Percentiles rank a stretch among this genome's conserved stretches.
phyloP scores from a whole-genome alignment of 2,329 filamentous ascomycete genomes.

The Pyricularia sp. region DNA sequence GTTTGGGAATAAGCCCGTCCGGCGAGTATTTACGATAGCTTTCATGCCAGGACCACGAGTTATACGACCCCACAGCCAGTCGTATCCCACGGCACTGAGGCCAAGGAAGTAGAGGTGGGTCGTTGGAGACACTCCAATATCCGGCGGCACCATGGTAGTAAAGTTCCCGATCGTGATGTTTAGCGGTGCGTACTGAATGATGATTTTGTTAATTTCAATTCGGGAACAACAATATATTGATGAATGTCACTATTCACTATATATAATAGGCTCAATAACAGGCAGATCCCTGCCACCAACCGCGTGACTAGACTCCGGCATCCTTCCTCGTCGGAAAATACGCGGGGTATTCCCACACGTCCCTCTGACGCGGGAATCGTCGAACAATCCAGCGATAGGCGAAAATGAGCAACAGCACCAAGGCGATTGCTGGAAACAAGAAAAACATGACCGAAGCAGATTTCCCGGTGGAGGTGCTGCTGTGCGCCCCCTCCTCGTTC shows the following conservation, averaged over 20 bases:
- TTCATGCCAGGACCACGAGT: background rate
- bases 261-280: background rate
- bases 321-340: background rate
- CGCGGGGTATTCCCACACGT: background rate
- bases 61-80: background rate
- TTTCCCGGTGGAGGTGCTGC: background rate
- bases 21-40: no score
- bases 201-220: background rate
- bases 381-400: background rate
- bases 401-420: background rate
- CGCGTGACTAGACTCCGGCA: background rate
- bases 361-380: background rate
- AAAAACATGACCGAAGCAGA: background rate
- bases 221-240: background rate
- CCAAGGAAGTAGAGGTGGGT: background rate
- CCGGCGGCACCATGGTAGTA: background rate
- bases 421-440: background rate
- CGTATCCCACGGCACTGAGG: background rate
- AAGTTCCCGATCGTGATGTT: background rate
- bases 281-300: background rate
- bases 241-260: background rate
- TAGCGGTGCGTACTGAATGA: background rate
- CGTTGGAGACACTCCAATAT: background rate
- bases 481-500: background rate
- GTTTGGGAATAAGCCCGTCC: no score